A percentile compares a stretch with the other conserved stretches of the same genome.
Evolutionary conservation across 805 yeast genomes (phyloP).

Genomic region (Kodamaea sagamina): DNA sequence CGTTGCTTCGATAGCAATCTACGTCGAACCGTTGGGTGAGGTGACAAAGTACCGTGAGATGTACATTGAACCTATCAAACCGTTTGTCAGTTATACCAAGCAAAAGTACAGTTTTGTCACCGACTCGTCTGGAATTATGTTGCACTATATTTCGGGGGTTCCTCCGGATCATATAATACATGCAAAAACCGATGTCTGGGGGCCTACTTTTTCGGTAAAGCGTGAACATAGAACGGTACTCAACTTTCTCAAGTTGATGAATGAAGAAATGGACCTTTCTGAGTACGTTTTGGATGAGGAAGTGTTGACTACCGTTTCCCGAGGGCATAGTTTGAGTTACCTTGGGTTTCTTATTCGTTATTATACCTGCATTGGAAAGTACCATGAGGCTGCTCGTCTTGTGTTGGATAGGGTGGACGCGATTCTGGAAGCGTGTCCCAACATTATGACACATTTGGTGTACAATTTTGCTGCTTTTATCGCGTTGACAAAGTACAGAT

Average conservation of each 20-base stretch:
- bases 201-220: background rate
- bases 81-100: conserved; percentile 14
- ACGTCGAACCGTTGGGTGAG: conserved; percentile 40
- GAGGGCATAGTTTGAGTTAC: conserved; percentile 8
- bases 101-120: conserved; percentile 15
- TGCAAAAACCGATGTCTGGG: conserved; percentile 2
- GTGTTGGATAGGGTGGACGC: conserved; percentile 9
- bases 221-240: background rate
- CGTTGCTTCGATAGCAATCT: conserved; percentile 42
- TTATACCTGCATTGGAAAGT: conserved; percentile 5
- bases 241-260: conserved; percentile 8
- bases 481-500: conserved; percentile 16
- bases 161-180: conserved; percentile 9
- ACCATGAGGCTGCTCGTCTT: conserved; percentile 9
- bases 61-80: conserved; percentile 17
- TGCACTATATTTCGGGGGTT: conserved; percentile 20
- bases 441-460: conserved; percentile 7
- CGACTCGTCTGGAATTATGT: conserved; percentile 16
- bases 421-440: conserved; percentile 3
- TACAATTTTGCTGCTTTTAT: conserved; percentile 19
- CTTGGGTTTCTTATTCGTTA: conserved; percentile 6
- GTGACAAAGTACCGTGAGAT: conserved; percentile 30
- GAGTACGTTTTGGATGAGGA: background rate
- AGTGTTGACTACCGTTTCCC: conserved; percentile 8
- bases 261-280: background rate